Conservation (phyloP, 2,329 filamentous ascomycete genomes). For the Pyrenophora graminea region DNA sequence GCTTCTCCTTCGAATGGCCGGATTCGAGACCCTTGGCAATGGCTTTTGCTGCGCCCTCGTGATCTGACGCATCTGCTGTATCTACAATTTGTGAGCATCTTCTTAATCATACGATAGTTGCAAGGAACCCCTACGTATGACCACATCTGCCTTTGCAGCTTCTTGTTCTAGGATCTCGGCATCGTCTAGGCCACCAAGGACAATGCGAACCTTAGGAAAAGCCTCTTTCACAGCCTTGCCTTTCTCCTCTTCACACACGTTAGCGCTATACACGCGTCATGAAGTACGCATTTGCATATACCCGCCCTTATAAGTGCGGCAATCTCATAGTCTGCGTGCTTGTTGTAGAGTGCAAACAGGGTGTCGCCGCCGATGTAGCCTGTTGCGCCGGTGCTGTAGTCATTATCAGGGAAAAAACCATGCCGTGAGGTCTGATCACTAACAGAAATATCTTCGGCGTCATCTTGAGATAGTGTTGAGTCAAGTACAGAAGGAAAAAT, state of each 20-base stretch:
- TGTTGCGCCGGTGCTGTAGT: slow-evolving; percentile 30
- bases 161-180: slow-evolving; percentile 53
- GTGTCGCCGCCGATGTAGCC: slow-evolving; percentile 47
- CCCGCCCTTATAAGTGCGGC: slow-evolving; percentile 49
- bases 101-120: background rate
- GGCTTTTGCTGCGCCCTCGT: slow-evolving; percentile 46
- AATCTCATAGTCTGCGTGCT: slow-evolving; percentile 54
- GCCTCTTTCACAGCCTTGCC: slow-evolving; percentile 48
- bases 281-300: background rate
- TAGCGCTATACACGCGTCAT: background rate
- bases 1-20: slow-evolving; percentile 49
- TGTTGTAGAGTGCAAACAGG: slow-evolving; percentile 49
- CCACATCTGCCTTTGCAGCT: slow-evolving; percentile 56
- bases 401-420: background rate
- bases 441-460: slow-evolving; percentile 33
- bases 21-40: slow-evolving; percentile 57
- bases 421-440: background rate
- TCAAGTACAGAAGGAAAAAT: no score
- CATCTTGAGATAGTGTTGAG: slow-evolving; percentile 10
- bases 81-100: slow-evolving; percentile 15
- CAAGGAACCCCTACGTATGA: slow-evolving; percentile 36
- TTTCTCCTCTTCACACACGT: slow-evolving; percentile 43
- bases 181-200: slow-evolving; percentile 57
- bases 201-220: slow-evolving; percentile 53
- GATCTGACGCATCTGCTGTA: slow-evolving; percentile 35